Evolutionary conservation across 768 basidiomycete genomes (phyloP).

Genomic region (Boletus rufocinnamomeus): DNA sequence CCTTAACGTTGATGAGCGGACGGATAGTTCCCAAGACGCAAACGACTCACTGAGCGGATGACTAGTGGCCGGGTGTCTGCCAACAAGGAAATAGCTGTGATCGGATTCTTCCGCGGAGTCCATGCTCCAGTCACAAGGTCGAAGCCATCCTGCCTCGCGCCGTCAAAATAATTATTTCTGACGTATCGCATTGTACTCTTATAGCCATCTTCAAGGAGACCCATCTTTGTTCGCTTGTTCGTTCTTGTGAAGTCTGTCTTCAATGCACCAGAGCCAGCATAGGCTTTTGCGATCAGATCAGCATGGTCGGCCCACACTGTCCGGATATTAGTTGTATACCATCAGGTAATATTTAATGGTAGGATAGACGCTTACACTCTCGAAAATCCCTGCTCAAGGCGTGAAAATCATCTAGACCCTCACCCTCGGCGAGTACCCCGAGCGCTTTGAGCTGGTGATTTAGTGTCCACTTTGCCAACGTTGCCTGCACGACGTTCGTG

Average conservation of each 20-base stretch:
- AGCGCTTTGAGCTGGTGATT: constrained; percentile 72
- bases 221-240: constrained; percentile 81
- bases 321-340: constrained; percentile 12
- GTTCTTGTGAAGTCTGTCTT: constrained; percentile 98
- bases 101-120: constrained; percentile 77
- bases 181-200: constrained; percentile 86
- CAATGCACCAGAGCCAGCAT: constrained; percentile 92
- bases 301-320: constrained; percentile 98
- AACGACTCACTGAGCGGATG: constrained; percentile 71
- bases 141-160: constrained; percentile 89
- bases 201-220: constrained; percentile 79
- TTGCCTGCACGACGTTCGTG: constrained; percentile 94
- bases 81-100: constrained; percentile 69
- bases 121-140: constrained; percentile 93
- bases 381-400: constrained; percentile 81
- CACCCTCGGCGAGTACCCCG: constrained; percentile 70
- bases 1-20: constrained; percentile 47
- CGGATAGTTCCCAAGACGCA: background rate
- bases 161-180: constrained; percentile 97
- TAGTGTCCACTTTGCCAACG: constrained; percentile 84
- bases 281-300: constrained; percentile 85
- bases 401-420: constrained; percentile 80
- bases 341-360: background rate
- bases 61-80: constrained; percentile 80
- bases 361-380: constrained; percentile 61